Evolutionary conservation across 345 rosid species (phyloP).

Genomic region (Arabis alpina): DNA sequence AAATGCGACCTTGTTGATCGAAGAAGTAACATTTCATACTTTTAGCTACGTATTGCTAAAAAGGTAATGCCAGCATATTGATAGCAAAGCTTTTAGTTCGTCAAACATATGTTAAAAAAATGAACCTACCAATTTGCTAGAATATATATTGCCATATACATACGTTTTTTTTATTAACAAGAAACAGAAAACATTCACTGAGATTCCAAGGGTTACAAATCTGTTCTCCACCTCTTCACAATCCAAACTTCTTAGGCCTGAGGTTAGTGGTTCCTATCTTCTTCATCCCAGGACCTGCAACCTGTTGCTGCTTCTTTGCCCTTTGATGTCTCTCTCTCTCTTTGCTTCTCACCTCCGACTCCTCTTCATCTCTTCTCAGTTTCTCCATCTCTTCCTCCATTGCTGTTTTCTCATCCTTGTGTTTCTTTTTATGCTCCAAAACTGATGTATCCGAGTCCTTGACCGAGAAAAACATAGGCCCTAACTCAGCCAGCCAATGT

Average conservation of each 20-base stretch:
- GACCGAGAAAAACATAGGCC: slow-evolving; percentile 95
- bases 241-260: slow-evolving; percentile 81
- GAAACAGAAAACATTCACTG: too few species aligned
- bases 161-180: too few species aligned
- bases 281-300: slow-evolving; percentile 67
- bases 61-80: too few species aligned
- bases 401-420: slow-evolving; percentile 85
- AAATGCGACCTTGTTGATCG: too few species aligned
- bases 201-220: too few species aligned
- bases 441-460: slow-evolving; percentile 87
- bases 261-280: slow-evolving; percentile 72
- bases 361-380: slow-evolving; percentile 76
- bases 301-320: slow-evolving; percentile 72
- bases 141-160: too few species aligned
- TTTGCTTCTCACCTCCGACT: slow-evolving; percentile 55
- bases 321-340: slow-evolving; percentile 64
- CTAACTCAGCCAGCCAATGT: slow-evolving; percentile 92
- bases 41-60: too few species aligned
- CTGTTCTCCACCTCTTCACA: slow-evolving; percentile 38
- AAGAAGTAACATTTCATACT: too few species aligned
- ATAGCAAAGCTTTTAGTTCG: too few species aligned
- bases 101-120: too few species aligned
- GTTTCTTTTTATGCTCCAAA: slow-evolving; percentile 89
- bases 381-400: slow-evolving; percentile 98
- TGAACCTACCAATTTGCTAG: too few species aligned